Evolutionary conservation across 768 basidiomycete genomes (phyloP), one percentile per base, ranked within the genome.

Genomic region (Leccinum rimulosum): DNA sequence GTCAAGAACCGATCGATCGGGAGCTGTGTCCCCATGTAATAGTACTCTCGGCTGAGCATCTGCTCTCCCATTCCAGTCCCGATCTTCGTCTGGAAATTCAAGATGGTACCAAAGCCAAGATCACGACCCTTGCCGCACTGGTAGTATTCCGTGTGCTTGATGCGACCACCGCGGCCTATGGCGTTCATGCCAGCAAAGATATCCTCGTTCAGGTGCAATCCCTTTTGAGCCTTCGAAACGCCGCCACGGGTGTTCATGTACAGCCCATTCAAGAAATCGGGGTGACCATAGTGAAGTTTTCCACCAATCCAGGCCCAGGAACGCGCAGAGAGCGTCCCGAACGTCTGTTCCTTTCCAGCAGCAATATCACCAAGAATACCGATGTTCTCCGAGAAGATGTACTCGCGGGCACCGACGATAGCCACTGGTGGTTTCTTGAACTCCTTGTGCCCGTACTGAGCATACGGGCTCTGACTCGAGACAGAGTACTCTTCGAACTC

Each of bases 61-160:
- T 99, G 97, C 73, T 99, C 97, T 38, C 97, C 97, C 97, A 99
- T 99, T 74, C 97, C 97, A n/a, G 95, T 98, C 12, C 97, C 96
- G 68, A 99, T 95, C 84, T 99, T 99, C 57, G 97, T 99, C 82
- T 94, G 91, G 89, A 99, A 99, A 76, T 99, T 99, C 68, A 99
- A 78, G 69, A 98, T 98, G 22, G 97, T 99, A 33, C 96, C 96
- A 74, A 99, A 98, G 27, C 97, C 97, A 61, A 99, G 85, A 80
- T 98, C 97, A 74, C 97, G 89, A 56, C 97, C 97, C 76, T 98
- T 98, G 52, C 96, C 95, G 70, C 96, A 98, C 76, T 98, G 96
- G 73, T 95, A 99, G 76, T 99, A 99, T 76, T 99, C 97, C 35
- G 95, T 95, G 70, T 99, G 97, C 80, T 98, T 99, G 84, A 99